Base-by-base conservation (phyloP, 129 eudicot species). In the Pittosporum tobira region DNA sequence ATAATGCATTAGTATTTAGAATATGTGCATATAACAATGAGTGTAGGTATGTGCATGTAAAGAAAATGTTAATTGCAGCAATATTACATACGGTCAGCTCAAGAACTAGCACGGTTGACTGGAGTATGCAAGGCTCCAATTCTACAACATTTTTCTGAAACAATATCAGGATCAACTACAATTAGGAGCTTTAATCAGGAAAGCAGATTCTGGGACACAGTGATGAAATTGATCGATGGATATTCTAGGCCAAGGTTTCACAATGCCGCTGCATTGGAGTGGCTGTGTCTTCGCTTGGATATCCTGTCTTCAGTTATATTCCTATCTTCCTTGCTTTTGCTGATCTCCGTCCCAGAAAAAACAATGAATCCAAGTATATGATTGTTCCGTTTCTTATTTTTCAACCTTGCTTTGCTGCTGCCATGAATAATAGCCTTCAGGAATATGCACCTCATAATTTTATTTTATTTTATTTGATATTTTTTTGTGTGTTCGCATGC, bases 91-190 rank as follows among this genome's bases (percentile, higher is more conserved):
- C 65, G 78, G 23, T 65, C 96, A 64, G 99, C 96, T 61, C 79
- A 94, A 69, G 99, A 91, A 70, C 70, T 91, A 9, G 82, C 90
- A 31, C 73, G 96, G 16, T 64, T 91, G 61, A 72, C 64, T 51
- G 96, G 96, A 30, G 82, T 81, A 30, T 70, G 83, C 70, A 75
- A 83, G 71, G 94, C 99, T 38, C 99, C 96, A 30, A 65, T 87
- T 5, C 78, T 87, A 71, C 96, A 87, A 57, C 96, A 86, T 68
- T 87, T 91, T 65, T 74, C 99, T 11, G 96, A 91, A 69, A 91
- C 99, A 4, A 58, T 91, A 6, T 78, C 94, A 4, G 94, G 99
- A 54, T 71, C 78, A 64, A 72, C 80, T 44, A 86, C 99, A 25
- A 91, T 91, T 48, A 76, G 99, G 63, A 65, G 96, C 67, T 91